These are phyloP conservation scores for Blechomonas ayalai DNA, from an alignment of 208 protist species.

Conservation along the genomic window DNA sequence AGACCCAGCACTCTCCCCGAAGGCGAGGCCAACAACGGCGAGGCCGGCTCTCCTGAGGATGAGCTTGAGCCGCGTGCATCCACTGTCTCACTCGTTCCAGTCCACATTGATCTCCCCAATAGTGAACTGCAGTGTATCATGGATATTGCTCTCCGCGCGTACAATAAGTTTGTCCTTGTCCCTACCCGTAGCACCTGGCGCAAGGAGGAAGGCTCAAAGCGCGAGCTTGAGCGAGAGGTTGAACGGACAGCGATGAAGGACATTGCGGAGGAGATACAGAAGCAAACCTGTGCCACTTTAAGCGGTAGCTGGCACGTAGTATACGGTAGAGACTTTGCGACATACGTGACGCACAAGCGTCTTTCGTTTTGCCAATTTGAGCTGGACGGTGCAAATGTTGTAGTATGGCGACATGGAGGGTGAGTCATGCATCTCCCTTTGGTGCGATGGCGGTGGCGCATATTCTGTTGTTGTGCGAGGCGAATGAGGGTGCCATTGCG, in stretches of 20 bases:
- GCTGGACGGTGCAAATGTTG: slow-evolving; percentile 68
- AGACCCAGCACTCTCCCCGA: too few species aligned
- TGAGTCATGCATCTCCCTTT: slow-evolving; percentile 8
- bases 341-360: slow-evolving; percentile 69
- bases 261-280: slow-evolving; percentile 64
- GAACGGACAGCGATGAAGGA: slow-evolving; percentile 58
- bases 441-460: too few species aligned
- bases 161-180: slow-evolving; percentile 60
- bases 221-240: slow-evolving; percentile 70
- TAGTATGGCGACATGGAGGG: slow-evolving; percentile 75
- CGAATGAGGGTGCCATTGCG: too few species aligned
- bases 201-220: slow-evolving; percentile 68
- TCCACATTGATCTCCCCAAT: slow-evolving; percentile 62
- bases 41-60: slow-evolving; percentile 12
- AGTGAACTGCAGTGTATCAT: slow-evolving; percentile 54
- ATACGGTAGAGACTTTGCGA: slow-evolving; percentile 73
- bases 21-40: slow-evolving; percentile 2
- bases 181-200: slow-evolving; percentile 77
- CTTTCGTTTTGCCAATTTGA: slow-evolving; percentile 75
- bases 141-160: slow-evolving; percentile 46
- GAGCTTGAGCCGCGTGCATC: slow-evolving; percentile 54
- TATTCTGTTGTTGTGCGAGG: too few species aligned
- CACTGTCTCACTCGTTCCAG: slow-evolving; percentile 23
- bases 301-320: slow-evolving; percentile 82
- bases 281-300: slow-evolving; percentile 31